Conservation (phyloP, 2,329 filamentous ascomycete genomes). For the Drechmeria coniospora region DNA sequence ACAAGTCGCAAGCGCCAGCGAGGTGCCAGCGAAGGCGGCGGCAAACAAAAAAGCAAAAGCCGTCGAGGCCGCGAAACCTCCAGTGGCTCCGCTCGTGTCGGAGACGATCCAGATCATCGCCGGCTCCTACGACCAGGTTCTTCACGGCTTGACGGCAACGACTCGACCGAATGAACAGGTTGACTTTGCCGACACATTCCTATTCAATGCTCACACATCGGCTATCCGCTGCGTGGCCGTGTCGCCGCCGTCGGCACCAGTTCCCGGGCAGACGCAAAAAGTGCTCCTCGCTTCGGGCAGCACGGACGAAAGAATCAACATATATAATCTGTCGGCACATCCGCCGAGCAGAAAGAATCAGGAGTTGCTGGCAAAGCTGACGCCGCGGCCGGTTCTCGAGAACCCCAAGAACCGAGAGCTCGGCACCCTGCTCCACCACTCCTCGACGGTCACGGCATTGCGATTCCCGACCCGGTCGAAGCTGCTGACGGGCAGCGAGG, state of each 20-base stretch:
- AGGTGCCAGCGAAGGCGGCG: constrained; percentile 9
- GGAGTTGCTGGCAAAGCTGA: constrained; percentile 49
- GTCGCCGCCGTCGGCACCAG: constrained; percentile 54
- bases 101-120: constrained; percentile 76
- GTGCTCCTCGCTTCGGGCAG: constrained; percentile 80
- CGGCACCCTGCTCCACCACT: constrained; percentile 75
- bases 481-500: constrained; percentile 74
- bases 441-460: constrained; percentile 64
- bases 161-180: constrained; percentile 31
- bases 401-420: constrained; percentile 80
- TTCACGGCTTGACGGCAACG: constrained; percentile 79
- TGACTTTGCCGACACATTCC: constrained; percentile 78
- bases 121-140: constrained; percentile 83
- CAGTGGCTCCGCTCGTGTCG: constrained; percentile 5
- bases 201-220: constrained; percentile 87
- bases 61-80: constrained; percentile 2
- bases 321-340: constrained; percentile 73
- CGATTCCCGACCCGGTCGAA: constrained; percentile 76
- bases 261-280: constrained; percentile 54
- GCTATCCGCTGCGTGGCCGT: constrained; percentile 80
- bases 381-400: constrained; percentile 61
- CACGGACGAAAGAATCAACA: constrained; percentile 87
- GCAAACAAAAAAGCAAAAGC: constrained; percentile 18
- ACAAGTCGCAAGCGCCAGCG: constrained; percentile 15
- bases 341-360: constrained; percentile 41